A percentile compares a stretch with the other conserved stretches of the same genome.
These are phyloP conservation scores for Chenopodium formosanum DNA, from an alignment of 148 eudicot species.

Conservation along the genomic window DNA sequence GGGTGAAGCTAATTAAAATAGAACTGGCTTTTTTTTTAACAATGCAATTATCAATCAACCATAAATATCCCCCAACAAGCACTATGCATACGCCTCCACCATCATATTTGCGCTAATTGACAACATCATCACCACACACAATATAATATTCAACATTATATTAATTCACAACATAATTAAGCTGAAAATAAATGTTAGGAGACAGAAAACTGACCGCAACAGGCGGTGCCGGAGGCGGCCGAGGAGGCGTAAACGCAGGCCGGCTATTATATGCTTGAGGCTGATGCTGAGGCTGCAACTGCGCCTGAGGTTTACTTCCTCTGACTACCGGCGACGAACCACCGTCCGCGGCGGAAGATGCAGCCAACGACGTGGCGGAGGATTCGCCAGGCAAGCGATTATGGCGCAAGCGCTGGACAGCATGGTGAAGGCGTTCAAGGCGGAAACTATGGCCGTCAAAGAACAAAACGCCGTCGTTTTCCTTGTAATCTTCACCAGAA, in stretches of 20 bases:
- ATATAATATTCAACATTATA: not conserved
- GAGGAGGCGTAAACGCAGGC: slow-evolving; percentile 10
- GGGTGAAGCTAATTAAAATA: not conserved
- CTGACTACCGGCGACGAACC: slow-evolving; percentile 53
- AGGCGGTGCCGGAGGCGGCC: not conserved
- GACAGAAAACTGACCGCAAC: not conserved
- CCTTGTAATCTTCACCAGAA: slow-evolving; percentile 77
- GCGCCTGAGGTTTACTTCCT: slow-evolving; percentile 31
- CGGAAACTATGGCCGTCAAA: slow-evolving; percentile 74
- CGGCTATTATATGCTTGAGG: slow-evolving; percentile 31
- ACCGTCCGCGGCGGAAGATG: slow-evolving; percentile 35
- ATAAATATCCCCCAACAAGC: no score
- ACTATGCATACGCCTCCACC: no score
- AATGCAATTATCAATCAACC: not conserved
- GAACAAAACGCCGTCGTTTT: slow-evolving; percentile 86
- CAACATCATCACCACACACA: not conserved
- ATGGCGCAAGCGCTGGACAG: slow-evolving; percentile 83
- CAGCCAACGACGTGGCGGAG: slow-evolving; percentile 26
- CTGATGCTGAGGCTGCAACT: slow-evolving; percentile 15
- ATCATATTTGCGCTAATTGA: no score
- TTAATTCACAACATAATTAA: not conserved
- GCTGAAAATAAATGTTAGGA: no score
- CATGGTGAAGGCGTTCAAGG: slow-evolving; percentile 77
- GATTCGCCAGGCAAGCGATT: slow-evolving; percentile 71
- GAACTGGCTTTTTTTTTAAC: not conserved